Percentiles rank a stretch among this genome's conserved stretches.
These are phyloP conservation scores for Bertia moriformis DNA, from an alignment of 2,329 filamentous ascomycete genomes.

Conservation along the genomic window DNA sequence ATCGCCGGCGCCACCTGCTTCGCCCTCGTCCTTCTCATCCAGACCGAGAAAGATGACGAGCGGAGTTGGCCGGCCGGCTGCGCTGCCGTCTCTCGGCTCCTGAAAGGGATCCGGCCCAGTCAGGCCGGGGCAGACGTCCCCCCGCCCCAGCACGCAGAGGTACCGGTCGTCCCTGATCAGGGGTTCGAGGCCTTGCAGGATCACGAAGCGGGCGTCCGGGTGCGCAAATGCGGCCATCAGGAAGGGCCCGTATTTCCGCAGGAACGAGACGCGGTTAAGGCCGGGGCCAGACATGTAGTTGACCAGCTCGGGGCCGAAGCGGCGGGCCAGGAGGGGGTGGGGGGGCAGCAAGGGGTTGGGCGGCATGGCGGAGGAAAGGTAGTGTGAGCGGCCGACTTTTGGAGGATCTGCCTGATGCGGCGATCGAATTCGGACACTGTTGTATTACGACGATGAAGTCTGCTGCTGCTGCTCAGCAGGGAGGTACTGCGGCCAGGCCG, in stretches of 20 bases:
- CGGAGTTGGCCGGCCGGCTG: too few species aligned
- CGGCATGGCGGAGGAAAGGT: too few species aligned
- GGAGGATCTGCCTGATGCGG: too few species aligned
- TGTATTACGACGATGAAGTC: too few species aligned
- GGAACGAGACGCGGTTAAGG: not conserved
- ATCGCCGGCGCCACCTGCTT: not conserved
- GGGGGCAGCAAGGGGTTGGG: too few species aligned
- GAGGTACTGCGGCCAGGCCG: too few species aligned
- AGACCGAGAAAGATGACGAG: not conserved
- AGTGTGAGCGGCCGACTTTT: too few species aligned
- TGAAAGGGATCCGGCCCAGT: not conserved
- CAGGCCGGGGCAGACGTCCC: not conserved
- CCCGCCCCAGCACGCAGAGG: not conserved
- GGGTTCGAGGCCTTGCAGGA: not conserved
- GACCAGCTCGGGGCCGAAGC: not conserved
- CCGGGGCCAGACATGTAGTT: not conserved
- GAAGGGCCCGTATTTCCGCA: not conserved
- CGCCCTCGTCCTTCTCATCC: not conserved
- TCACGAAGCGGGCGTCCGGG: not conserved
- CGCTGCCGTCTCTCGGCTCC: not conserved
- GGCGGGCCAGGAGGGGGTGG: not conserved
- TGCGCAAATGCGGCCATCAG: not conserved
- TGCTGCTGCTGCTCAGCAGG: too few species aligned
- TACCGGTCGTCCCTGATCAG: not conserved
- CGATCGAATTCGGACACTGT: too few species aligned